Evolutionary conservation across 805 yeast species (phyloP), one percentile per base, ranked within the genome.

Genomic region (Candida chilensis): DNA sequence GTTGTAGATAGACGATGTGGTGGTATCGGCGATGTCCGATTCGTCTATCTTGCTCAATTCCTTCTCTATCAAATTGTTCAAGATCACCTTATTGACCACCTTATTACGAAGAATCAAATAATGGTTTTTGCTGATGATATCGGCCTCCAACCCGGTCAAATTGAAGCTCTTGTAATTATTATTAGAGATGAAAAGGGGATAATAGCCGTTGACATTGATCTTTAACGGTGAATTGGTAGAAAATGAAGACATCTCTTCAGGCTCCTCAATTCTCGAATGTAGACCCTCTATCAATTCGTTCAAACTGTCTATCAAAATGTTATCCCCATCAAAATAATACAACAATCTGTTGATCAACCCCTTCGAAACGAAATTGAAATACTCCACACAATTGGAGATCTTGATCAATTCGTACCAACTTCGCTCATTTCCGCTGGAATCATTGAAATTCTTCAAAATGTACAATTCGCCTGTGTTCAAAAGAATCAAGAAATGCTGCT

Each of bases 31-130:
- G 6, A 33, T 28, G 2, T 27, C 28, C 15, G 13, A 12, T 17
- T 21, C 27, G 8, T 31, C 35, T 6, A 30, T 17, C 8, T 41
- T 47, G 15, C 45, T 32, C 32, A 72, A 52, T 36, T 67, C 71
- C 38, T 63, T 61, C 38, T 68, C 70, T 27, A 72, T 57, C 35
- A 71, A 52, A 35, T 65, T 59, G 36, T 60, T 58, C 22, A 72
- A 42, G 27, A 69, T 61, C 37, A 71, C 53, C 33, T 59, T 61
- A 28, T 60, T 60, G 16, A 59, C 60, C 5, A 52, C 33, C 22
- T 44, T 44, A 27, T 47, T 47, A 30, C 48, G 54, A 14, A 60
- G 27, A 5, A 52, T 34, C 9, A 54, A 37, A 7, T 44, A 41
- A 12, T 42, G 46, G 33, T 36, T 40, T 30, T 44, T 50, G 26